Evolutionary conservation across 441 rosid genomes (phyloP).

Genomic region (Gossypium gossypioides): DNA sequence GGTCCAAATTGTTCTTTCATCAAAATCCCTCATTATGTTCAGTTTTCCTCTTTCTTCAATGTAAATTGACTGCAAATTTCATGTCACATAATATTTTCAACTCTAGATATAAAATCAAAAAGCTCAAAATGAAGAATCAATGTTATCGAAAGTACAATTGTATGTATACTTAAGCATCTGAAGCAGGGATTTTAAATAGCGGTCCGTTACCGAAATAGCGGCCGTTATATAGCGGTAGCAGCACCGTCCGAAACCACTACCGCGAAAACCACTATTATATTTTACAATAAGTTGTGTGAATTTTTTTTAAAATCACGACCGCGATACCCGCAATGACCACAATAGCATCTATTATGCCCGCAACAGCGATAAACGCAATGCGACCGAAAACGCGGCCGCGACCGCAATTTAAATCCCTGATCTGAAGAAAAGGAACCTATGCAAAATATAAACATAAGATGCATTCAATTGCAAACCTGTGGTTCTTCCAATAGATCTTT

Average conservation of each 20-base stretch:
- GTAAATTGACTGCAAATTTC: constrained; percentile 46
- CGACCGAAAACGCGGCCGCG: too few species aligned
- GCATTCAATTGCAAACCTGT: constrained; percentile 34
- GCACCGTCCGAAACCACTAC: too few species aligned
- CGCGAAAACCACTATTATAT: too few species aligned
- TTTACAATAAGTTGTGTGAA: too few species aligned
- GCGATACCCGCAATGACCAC: too few species aligned
- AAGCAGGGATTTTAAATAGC: too few species aligned
- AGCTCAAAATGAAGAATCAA: constrained; percentile 5
- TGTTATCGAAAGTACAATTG: background rate
- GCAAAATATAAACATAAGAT: background rate
- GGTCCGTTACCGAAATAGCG: too few species aligned
- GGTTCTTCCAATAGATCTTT: constrained; percentile 80
- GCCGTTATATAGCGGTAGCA: too few species aligned
- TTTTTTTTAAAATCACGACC: too few species aligned
- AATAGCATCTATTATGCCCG: too few species aligned
- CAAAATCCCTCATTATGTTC: constrained; percentile 68
- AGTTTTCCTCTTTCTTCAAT: constrained; percentile 86
- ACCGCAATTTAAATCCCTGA: too few species aligned
- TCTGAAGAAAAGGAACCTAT: background rate
- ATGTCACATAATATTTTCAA: constrained; percentile 11
- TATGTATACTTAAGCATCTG: background rate
- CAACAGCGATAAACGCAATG: too few species aligned
- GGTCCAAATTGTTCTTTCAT: constrained; percentile 94
- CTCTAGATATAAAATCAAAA: background rate